Conservation (phyloP, 208 protist genomes). For the Trypanosoma congolense region DNA sequence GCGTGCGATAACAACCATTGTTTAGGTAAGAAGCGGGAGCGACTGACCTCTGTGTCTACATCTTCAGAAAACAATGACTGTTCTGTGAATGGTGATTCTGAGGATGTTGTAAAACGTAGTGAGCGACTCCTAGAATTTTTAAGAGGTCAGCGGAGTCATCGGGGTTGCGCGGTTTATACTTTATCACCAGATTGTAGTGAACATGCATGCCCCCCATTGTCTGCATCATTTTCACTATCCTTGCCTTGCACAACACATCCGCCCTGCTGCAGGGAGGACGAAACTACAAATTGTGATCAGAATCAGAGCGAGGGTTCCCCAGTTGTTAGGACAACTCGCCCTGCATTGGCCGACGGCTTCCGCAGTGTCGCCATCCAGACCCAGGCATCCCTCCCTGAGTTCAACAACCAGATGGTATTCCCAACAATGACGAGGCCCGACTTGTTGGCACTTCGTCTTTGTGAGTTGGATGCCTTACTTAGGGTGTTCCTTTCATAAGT, state of each 20-base stretch:
- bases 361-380: slow-evolving; percentile 8
- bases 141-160: slow-evolving; percentile 7
- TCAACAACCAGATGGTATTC: slow-evolving; percentile 4
- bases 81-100: slow-evolving; percentile 4
- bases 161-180: background rate
- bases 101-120: slow-evolving; percentile 25
- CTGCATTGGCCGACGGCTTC: background rate
- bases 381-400: slow-evolving; percentile 5
- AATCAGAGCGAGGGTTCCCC: background rate
- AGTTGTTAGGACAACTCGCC: background rate
- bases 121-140: slow-evolving; percentile 21
- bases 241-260: too few species aligned
- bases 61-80: background rate
- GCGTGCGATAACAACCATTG: background rate
- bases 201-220: too few species aligned
- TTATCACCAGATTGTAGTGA: slow-evolving; percentile 1
- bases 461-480: slow-evolving; percentile 58
- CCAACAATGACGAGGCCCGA: slow-evolving; percentile 10
- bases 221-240: too few species aligned
- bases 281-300: too few species aligned
- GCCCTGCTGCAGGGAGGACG: too few species aligned
- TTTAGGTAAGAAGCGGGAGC: slow-evolving; percentile 14
- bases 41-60: background rate
- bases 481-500: slow-evolving; percentile 62
- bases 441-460: slow-evolving; percentile 35